Base-by-base conservation (phyloP, 495 filamentous ascomycete genomes). In the Astrothelium macrocarpum region DNA sequence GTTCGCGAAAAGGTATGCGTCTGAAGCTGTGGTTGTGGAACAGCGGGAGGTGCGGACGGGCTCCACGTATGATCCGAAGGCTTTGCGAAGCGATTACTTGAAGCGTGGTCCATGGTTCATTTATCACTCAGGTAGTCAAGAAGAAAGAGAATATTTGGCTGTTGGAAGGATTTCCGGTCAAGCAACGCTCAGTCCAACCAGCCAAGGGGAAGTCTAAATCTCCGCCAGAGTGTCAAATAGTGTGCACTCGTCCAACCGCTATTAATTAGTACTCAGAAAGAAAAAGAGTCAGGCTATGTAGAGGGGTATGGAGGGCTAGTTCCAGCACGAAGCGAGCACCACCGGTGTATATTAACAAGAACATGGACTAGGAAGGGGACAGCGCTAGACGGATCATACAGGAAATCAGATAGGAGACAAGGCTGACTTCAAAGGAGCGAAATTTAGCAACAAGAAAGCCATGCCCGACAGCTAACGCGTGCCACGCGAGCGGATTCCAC, bases 71-170 rank as follows among this genome's bases (percentile, higher is more conserved):
- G 20, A 29, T 56, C 49, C 25, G 20, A 29, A 56, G 49, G 9
- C 49, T 56, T 56, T 56, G 20, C 29, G 49, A 56, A 56, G 25
- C 25, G 49, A 29, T 16, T 56, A 29, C 25, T 56, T 29, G 49
- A 56, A 56, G 49, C 49, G 29, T 56, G 49, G 23, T 56, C 49
- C 49, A 56, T 56, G 16, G 20, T 29, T 29, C 23, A 28, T 2
- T 26, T 29, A 56, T 26, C 25, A 56, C n/a, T 20, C 5, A 56
- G 16, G 49, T 29, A 29, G 20, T 29, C 7, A 25, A 56, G 20
- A 2, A 56, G n/a, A 56, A 9, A 56, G 49, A 29, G 49, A 56
- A 56, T 56, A 56, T 56, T 56, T 56, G 49, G 49, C 49, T 28
- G 11, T 29, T 20, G 20, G 49, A 7, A 56, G 49, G 49, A 56